Evolutionary conservation across 768 basidiomycete species (phyloP).

Genomic region (Clavaria fumosa): DNA sequence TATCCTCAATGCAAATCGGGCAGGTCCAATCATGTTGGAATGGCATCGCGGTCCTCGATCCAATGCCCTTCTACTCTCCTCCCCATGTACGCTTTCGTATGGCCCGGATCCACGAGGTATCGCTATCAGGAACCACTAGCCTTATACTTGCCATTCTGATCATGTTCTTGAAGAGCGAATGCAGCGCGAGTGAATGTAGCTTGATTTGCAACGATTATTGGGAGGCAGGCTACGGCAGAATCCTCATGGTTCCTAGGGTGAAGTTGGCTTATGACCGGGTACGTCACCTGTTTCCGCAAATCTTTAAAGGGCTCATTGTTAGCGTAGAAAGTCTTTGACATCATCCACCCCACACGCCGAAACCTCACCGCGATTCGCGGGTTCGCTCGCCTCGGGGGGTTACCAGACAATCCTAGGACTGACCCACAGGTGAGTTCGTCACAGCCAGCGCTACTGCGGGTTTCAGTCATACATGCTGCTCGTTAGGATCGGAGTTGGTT

Average conservation of each 20-base stretch:
- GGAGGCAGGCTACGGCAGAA: constrained; percentile 89
- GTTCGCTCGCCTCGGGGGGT: constrained; percentile 87
- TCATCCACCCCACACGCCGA: constrained; percentile 79
- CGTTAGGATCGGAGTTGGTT: constrained; percentile 98
- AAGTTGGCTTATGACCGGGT: constrained; percentile 92
- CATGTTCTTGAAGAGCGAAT: too few species aligned
- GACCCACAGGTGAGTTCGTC: too few species aligned
- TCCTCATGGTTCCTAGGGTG: constrained; percentile 95
- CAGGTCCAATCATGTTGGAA: constrained; percentile 99
- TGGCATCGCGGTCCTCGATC: constrained; percentile 89
- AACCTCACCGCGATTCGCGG: constrained; percentile 95
- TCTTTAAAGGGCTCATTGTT: neutral
- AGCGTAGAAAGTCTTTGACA: constrained; percentile 76
- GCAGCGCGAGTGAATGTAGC: constrained; percentile 90
- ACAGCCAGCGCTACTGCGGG: too few species aligned
- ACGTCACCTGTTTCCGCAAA: constrained; percentile 15
- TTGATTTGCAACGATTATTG: constrained; percentile 98
- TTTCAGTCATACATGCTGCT: too few species aligned
- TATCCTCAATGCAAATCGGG: too few species aligned
- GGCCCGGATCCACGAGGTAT: constrained; percentile 79
- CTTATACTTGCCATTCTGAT: too few species aligned
- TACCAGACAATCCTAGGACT: constrained; percentile 89
- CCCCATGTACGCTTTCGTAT: constrained; percentile 92
- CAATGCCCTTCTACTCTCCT: constrained; percentile 85
- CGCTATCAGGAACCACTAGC: too few species aligned